Evolutionary conservation across 2,329 filamentous ascomycete species (phyloP).

Genomic region (Epichloe gansuensis): DNA sequence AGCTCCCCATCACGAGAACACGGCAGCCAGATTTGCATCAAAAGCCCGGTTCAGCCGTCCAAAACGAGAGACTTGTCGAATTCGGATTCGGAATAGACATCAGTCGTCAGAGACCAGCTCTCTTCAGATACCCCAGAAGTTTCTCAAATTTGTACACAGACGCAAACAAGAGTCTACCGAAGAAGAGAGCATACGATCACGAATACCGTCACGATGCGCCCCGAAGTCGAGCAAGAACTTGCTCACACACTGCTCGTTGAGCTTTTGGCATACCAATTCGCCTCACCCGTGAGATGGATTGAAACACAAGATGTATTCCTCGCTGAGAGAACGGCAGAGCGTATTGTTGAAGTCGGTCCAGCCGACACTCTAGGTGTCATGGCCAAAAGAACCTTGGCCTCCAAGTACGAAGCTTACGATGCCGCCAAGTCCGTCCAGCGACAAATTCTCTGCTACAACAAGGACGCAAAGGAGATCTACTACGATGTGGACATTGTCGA

Average conservation of each 20-base stretch:
- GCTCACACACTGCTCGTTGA: conserved; percentile 96
- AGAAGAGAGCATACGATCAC: background rate
- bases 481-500: conserved; percentile 94
- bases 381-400: conserved; percentile 89
- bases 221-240: conserved; percentile 98
- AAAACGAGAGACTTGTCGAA: background rate
- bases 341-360: conserved; percentile 94
- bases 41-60: background rate
- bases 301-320: conserved; percentile 99
- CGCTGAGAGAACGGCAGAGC: conserved; percentile 87
- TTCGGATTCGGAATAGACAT: background rate
- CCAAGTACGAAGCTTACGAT: conserved; percentile 98
- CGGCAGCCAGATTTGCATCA: background rate
- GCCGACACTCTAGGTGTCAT: conserved; percentile 95
- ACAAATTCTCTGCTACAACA: conserved; percentile 98
- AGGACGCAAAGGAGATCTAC: conserved; percentile 98
- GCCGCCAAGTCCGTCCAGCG: conserved; percentile 91
- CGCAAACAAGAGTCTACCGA: background rate
- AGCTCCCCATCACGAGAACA: conserved; percentile 1
- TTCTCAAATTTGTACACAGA: background rate
- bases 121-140: background rate
- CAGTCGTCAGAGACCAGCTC: background rate
- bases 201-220: conserved; percentile 59
- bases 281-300: conserved; percentile 98
- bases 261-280: conserved; percentile 98